Percentiles rank a stretch among this genome's conserved stretches.
These are phyloP conservation scores for Melastoma malabathricum DNA, from an alignment of 345 rosid species.

Conservation along the genomic window DNA sequence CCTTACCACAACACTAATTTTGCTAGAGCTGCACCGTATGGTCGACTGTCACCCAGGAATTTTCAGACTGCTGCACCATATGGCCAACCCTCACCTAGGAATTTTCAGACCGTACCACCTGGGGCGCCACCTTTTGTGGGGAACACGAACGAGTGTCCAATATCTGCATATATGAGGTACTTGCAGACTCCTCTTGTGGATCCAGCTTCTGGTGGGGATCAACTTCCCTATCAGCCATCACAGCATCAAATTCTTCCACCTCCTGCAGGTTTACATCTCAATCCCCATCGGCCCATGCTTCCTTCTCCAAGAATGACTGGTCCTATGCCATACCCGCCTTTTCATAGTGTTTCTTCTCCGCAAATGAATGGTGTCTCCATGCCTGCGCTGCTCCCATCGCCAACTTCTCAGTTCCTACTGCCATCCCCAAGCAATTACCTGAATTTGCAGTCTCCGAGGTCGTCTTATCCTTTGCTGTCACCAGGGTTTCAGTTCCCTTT, in stretches of 20 bases:
- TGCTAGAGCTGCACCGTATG: slow-evolving; percentile 25
- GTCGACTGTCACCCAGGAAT: slow-evolving; percentile 28
- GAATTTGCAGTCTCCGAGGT: slow-evolving; percentile 55
- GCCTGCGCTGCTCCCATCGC: slow-evolving; percentile 55
- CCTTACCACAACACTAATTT: slow-evolving; percentile 10
- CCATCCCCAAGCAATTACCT: slow-evolving; percentile 56
- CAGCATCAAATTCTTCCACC: slow-evolving; percentile 25
- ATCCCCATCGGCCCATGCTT: slow-evolving; percentile 27
- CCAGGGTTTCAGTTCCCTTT: slow-evolving; percentile 77
- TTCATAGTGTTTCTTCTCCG: slow-evolving; percentile 42
- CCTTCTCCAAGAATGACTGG: slow-evolving; percentile 52
- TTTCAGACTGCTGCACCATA: slow-evolving; percentile 1
- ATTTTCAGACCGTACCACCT: slow-evolving; percentile 10
- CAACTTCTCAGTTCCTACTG: slow-evolving; percentile 66
- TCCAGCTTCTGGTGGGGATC: slow-evolving; percentile 36
- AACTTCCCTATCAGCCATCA: slow-evolving; percentile 16
- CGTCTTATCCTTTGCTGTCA: slow-evolving; percentile 58
- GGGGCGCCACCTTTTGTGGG: slow-evolving; percentile 21
- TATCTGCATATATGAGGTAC: slow-evolving; percentile 76
- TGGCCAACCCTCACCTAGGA: slow-evolving; percentile 29
- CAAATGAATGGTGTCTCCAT: slow-evolving; percentile 24
- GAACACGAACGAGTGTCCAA: slow-evolving; percentile 59
- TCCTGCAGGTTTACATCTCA: slow-evolving; percentile 33
- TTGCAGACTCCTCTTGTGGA: slow-evolving; percentile 49
- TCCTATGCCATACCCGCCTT: slow-evolving; percentile 24